These are phyloP conservation scores for Dissophora globulifera DNA, from an alignment of 192 early-diverging fungal genomes.

Conservation along the genomic window DNA sequence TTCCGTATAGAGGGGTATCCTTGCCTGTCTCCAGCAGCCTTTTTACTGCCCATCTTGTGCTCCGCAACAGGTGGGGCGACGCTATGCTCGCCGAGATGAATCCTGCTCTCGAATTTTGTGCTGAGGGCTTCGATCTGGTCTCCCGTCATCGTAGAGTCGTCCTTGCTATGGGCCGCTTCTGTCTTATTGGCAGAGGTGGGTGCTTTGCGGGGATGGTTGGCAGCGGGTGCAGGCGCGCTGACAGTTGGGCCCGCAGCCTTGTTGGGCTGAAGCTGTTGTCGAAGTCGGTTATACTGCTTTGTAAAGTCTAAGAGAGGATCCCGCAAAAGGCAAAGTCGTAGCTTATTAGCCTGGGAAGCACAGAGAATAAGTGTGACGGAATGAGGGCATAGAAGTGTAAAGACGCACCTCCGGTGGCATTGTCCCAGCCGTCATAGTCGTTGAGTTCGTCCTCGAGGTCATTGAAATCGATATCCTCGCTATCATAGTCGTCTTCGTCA, in stretches of 20 bases:
- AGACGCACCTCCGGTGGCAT: constrained; percentile 75
- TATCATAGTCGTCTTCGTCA: constrained; percentile 12
- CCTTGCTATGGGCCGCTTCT: constrained; percentile 27
- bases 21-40: constrained; percentile 69
- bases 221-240: constrained; percentile 42
- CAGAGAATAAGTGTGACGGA: too few relatives aligned
- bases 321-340: too few relatives aligned
- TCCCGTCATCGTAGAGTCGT: constrained; percentile 57
- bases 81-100: constrained; percentile 72
- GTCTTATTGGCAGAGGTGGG: constrained; percentile 33
- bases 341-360: too few relatives aligned
- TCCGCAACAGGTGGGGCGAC: constrained; percentile 51
- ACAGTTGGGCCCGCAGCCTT: constrained; percentile 34
- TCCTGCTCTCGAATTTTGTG: constrained; percentile 74
- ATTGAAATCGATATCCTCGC: constrained; percentile 60
- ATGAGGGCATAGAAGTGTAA: too few relatives aligned
- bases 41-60: constrained; percentile 69
- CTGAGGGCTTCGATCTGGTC: constrained; percentile 66
- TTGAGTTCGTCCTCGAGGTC: constrained; percentile 79
- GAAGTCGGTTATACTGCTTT: constrained; percentile 90
- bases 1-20: too few relatives aligned
- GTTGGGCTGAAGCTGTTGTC: constrained; percentile 69
- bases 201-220: constrained; percentile 30
- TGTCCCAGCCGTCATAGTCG: constrained; percentile 84
- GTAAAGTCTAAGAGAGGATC: constrained; percentile 91